phyloP scores from a whole-genome alignment of 1,284 basidiomycete genomes.

The Leccinum variabile region DNA sequence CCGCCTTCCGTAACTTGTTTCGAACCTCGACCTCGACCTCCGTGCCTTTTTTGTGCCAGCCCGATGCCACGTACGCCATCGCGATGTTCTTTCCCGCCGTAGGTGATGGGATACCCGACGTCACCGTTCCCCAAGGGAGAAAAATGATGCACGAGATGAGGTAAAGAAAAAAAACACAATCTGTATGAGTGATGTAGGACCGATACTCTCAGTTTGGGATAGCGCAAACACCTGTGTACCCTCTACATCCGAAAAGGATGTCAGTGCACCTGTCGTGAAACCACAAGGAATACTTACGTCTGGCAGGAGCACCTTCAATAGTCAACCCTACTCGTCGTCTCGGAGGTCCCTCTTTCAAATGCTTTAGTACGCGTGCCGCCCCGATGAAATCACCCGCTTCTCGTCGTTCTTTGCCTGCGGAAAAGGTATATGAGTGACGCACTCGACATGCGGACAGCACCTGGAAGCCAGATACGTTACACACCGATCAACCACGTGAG shows the following conservation, averaged over 20 bases:
- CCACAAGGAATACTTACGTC: slow-evolving; percentile 52
- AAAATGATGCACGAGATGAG: slow-evolving; percentile 2
- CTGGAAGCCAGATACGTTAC: slow-evolving; percentile 6
- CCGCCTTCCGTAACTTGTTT: slow-evolving; percentile 67
- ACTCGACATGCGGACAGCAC: background rate
- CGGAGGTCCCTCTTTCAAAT: slow-evolving; percentile 80
- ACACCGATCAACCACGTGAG: slow-evolving; percentile 90
- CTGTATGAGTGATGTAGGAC: slow-evolving; percentile 34
- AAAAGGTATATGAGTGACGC: background rate
- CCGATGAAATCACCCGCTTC: slow-evolving; percentile 81
- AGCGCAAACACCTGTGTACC: slow-evolving; percentile 76
- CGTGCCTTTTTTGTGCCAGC: slow-evolving; percentile 91
- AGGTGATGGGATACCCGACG: slow-evolving; percentile 95
- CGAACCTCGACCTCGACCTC: slow-evolving; percentile 79
- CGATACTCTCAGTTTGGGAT: slow-evolving; percentile 57
- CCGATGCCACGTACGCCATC: slow-evolving; percentile 86
- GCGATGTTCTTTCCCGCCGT: slow-evolving; percentile 91
- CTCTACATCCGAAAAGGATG: slow-evolving; percentile 46
- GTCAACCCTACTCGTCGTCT: slow-evolving; percentile 83
- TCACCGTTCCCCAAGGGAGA: slow-evolving; percentile 60
- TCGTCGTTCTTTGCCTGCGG: slow-evolving; percentile 75
- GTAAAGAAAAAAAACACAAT: background rate
- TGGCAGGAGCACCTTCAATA: slow-evolving; percentile 83
- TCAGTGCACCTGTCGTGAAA: slow-evolving; percentile 3
- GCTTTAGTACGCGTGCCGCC: slow-evolving; percentile 72